phyloP scores from a whole-genome alignment of 1,284 basidiomycete genomes.

The Ustilago shanxiensis region DNA sequence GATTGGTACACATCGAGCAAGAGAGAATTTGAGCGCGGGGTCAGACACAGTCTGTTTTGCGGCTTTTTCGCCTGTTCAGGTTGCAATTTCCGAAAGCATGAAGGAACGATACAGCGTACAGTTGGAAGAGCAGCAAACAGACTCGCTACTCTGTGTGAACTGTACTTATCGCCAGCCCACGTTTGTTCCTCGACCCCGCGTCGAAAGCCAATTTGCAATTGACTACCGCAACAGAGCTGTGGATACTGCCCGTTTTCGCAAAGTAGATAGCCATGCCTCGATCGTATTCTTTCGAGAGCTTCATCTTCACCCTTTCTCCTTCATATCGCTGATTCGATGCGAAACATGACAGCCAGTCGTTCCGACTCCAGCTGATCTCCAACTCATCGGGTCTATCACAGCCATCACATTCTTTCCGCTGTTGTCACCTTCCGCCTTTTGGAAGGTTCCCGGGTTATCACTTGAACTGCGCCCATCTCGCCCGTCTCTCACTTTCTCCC shows the following conservation, averaged over 20 bases:
- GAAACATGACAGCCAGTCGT: neutral
- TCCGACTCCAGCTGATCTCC: neutral
- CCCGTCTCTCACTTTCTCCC: too few relatives aligned
- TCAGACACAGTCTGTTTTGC: neutral
- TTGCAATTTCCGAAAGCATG: neutral
- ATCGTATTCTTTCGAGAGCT: neutral
- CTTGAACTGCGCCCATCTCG: neutral
- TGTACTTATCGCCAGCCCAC: neutral
- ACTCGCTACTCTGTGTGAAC: neutral
- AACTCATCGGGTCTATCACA: too few relatives aligned
- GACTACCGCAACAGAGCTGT: neutral
- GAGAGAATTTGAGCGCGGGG: constrained; percentile 15
- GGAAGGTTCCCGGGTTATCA: neutral
- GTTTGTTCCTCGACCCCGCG: neutral
- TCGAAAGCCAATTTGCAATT: neutral
- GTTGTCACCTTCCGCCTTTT: neutral
- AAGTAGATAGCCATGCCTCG: too few relatives aligned
- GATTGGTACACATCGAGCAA: constrained; percentile 10
- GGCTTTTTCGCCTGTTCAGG: constrained; percentile 20
- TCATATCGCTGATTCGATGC: neutral
- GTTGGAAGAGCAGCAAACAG: neutral
- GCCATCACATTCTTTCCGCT: too few relatives aligned
- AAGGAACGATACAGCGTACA: neutral
- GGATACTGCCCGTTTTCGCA: neutral
- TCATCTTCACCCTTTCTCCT: neutral